These are phyloP conservation scores for Recurvomyces mirabilis DNA, from an alignment of 495 filamentous ascomycete species.

Conservation along the genomic window DNA sequence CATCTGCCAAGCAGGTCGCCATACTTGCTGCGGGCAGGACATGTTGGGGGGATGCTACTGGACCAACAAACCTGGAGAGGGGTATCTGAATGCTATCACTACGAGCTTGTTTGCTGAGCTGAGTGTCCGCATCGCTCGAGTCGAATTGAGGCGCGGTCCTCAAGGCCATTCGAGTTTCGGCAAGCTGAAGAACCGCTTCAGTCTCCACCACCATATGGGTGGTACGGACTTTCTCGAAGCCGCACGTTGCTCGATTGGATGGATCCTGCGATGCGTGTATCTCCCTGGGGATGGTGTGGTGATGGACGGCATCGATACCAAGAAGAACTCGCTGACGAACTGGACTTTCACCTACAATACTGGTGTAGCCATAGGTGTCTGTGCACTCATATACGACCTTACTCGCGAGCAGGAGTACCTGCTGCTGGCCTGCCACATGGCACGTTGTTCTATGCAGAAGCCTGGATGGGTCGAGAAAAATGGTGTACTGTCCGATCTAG, in stretches of 20 bases:
- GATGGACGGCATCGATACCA: conserved; percentile 8
- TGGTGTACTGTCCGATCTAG: conserved; percentile 15
- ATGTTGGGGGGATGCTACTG: conserved; percentile 18
- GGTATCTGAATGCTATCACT: conserved; percentile 14
- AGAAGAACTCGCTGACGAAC: conserved; percentile 4
- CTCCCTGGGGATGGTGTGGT: conserved; percentile 11
- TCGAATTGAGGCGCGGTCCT: not conserved
- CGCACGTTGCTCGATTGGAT: conserved; percentile 13
- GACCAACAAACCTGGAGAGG: conserved; percentile 10
- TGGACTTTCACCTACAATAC: conserved; percentile 21
- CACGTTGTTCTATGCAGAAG: conserved; percentile 11
- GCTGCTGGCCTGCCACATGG: conserved; percentile 18
- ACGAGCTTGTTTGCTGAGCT: conserved; percentile 16
- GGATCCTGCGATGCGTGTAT: conserved; percentile 21
- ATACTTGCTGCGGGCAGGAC: conserved; percentile 6
- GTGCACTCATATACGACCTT: conserved; percentile 11
- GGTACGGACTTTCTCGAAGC: conserved; percentile 5
- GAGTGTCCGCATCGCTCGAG: conserved; percentile 5
- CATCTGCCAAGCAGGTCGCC: conserved; percentile 9
- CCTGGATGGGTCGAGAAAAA: conserved; percentile 15
- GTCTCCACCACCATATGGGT: not conserved
- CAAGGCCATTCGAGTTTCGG: not conserved
- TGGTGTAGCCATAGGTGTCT: conserved; percentile 11
- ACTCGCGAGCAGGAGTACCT: conserved; percentile 15
- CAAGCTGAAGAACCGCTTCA: not conserved